A percentile compares a stretch with the other conserved stretches of the same genome.
phyloP scores from a whole-genome alignment of 2,329 filamentous ascomycete genomes.

The Curvularia eragrostidis region DNA sequence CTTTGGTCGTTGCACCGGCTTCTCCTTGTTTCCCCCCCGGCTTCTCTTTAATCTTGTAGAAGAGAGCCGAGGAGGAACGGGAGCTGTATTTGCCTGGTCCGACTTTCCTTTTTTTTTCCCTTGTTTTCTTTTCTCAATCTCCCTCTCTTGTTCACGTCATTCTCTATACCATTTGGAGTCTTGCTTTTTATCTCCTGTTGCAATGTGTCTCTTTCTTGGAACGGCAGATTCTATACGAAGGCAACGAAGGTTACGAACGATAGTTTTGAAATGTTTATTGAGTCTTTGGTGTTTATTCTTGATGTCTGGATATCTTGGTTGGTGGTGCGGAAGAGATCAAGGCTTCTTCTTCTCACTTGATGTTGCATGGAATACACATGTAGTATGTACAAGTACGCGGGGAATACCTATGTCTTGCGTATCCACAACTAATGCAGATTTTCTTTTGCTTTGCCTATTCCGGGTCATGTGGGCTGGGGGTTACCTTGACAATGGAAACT shows the following conservation, averaged over 20 bases:
- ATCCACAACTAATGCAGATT: not conserved
- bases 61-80: not conserved
- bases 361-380: too few relatives aligned
- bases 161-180: not conserved
- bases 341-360: too few relatives aligned
- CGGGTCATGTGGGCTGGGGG: too few relatives aligned
- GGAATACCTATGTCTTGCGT: not conserved
- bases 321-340: too few relatives aligned
- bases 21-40: not conserved
- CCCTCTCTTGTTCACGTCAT: not conserved
- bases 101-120: not conserved
- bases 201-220: not conserved
- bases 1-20: not conserved
- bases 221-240: constrained; percentile 2
- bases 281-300: not conserved
- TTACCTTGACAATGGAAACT: too few relatives aligned
- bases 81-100: not conserved
- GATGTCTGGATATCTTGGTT: not conserved
- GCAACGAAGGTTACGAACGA: not conserved
- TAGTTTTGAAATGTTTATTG: not conserved
- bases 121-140: not conserved
- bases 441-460: not conserved
- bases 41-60: not conserved
- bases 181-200: not conserved
- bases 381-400: not conserved